Conservation (phyloP, 768 basidiomycete genomes). For the Austroboletus eburneus region DNA sequence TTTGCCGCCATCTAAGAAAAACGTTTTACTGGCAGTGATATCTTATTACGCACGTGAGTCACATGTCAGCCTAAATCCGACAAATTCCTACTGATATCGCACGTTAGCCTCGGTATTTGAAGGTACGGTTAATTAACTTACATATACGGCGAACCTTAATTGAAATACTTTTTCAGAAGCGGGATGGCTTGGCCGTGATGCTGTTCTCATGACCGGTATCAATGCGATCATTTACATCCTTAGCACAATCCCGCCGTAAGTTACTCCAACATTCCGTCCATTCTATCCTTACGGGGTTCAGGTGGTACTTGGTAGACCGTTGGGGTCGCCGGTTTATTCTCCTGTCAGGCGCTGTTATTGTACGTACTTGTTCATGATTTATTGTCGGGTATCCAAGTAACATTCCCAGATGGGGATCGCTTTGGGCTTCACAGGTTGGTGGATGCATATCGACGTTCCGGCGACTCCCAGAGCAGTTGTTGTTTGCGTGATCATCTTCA, state of each 20-base stretch:
- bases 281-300: constrained; percentile 28
- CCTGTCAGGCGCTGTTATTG: constrained; percentile 77
- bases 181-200: constrained; percentile 92
- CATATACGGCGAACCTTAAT: background rate
- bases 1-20: constrained; percentile 8
- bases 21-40: constrained; percentile 54
- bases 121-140: constrained; percentile 41
- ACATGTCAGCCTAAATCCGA: background rate
- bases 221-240: constrained; percentile 80
- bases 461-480: constrained; percentile 87
- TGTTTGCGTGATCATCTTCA: constrained; percentile 84
- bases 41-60: constrained; percentile 89
- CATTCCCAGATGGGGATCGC: constrained; percentile 70
- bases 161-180: constrained; percentile 54
- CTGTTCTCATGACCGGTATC: constrained; percentile 93
- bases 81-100: constrained; percentile 8
- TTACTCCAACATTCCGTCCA: constrained; percentile 4
- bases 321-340: constrained; percentile 88
- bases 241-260: constrained; percentile 80
- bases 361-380: constrained; percentile 33
- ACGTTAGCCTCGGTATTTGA: constrained; percentile 81
- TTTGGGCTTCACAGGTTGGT: constrained; percentile 81
- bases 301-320: constrained; percentile 92
- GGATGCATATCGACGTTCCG: constrained; percentile 87
- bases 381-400: constrained; percentile 4